Evolutionary conservation across 2,329 filamentous ascomycete genomes (phyloP), one percentile per base, ranked within the genome.

Genomic region (Alternaria incomplexa): DNA sequence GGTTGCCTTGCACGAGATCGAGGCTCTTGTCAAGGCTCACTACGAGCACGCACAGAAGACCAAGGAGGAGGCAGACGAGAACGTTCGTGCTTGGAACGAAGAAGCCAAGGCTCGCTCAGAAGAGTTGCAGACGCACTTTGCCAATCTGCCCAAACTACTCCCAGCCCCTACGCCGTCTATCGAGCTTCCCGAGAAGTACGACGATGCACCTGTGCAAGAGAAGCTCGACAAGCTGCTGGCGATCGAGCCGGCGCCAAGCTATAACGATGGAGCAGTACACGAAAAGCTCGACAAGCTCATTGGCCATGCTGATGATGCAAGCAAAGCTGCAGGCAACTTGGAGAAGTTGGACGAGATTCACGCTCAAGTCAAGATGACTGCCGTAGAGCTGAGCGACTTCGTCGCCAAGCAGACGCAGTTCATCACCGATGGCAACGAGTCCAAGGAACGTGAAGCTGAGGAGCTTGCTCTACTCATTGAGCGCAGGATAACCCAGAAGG

Each of bases 341-440:
- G 90, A 91, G 65, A 92, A 92, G 23, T 86, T 99, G 6, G 93
- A 97, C 69, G 88, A 93, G 78, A 96, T 98, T 54, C 93, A 97
- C 73, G 87, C 91, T 67, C 92, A 97, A 70, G 93, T 99, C 60
- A 88, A 93, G 77, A 86, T 89, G 62, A 97, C 93, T 1, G 93
- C 95, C 1, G 88, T 89, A 20, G 93, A 96, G 75, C 90, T 99
- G 58, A 91, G 91, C 3, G 88, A 90, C 45, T 97, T 97, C 76
- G 87, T 98, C 20, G 87, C 90, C 3, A 85, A 85, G 3, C 94
- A 97, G 77, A 91, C 89, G 22, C 88, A 90, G 74, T 88, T 91
- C 22, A 91, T 93, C 64, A 85, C 87, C 1, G 87, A 95, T 65
- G 92, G 94, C 44, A 89, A 93, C 64, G 92, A 96, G 67, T 90